Conservation (phyloP, 768 basidiomycete species). For the Flagelloscypha sp. region DNA sequence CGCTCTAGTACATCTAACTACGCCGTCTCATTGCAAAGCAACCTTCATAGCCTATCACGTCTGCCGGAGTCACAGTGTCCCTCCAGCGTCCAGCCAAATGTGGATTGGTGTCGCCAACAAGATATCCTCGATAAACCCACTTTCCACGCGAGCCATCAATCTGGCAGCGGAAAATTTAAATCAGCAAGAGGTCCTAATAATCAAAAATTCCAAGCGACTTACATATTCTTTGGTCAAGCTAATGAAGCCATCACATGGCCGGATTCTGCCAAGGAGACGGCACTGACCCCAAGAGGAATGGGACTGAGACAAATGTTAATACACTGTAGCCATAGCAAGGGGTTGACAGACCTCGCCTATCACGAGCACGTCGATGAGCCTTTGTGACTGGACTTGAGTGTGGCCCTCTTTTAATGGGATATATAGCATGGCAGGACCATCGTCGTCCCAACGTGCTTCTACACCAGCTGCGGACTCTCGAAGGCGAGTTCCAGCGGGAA, state of each 20-base stretch:
- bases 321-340: too few relatives aligned
- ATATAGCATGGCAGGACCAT: too few relatives aligned
- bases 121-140: conserved; percentile 83
- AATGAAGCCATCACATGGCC: conserved; percentile 74
- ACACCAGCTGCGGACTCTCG: conserved; percentile 41
- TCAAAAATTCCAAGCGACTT: conserved; percentile 14
- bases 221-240: conserved; percentile 84
- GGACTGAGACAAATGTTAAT: conserved; percentile 41
- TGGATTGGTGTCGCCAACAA: conserved; percentile 61
- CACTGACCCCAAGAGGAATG: conserved; percentile 93
- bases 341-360: conserved; percentile 82
- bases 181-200: conserved; percentile 1
- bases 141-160: conserved; percentile 65
- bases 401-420: too few relatives aligned
- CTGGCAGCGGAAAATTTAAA: conserved; percentile 24
- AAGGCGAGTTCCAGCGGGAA: conserved; percentile 46
- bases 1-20: conserved; percentile 26
- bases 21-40: conserved; percentile 70
- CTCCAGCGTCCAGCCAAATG: conserved; percentile 81
- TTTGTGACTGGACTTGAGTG: too few relatives aligned
- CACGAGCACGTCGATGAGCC: conserved; percentile 60
- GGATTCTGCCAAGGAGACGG: conserved; percentile 67
- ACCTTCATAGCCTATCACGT: conserved; percentile 74
- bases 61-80: conserved; percentile 63
- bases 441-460: too few relatives aligned